Evolutionary conservation across 331 rosid species (phyloP).

Genomic region (Cucumis variabilis): DNA sequence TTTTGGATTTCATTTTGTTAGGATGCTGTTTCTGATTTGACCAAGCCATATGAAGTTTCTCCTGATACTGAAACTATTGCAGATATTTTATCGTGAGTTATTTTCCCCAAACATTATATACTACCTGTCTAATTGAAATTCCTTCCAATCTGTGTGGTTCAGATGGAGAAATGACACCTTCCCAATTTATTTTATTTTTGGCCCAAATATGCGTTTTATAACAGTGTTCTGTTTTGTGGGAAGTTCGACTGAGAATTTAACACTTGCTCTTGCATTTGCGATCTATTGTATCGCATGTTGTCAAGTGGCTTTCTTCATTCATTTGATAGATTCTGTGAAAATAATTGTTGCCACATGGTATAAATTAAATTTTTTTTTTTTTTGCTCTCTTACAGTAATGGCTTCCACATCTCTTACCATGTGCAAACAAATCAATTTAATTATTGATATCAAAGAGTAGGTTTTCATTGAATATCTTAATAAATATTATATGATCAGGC

Average conservation of each 20-base stretch:
- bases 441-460: background rate
- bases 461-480: background rate
- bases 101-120: constrained; percentile 28
- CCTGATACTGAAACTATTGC: constrained; percentile 76
- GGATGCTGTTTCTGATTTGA: constrained; percentile 86
- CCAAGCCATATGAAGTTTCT: constrained; percentile 72
- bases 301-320: constrained; percentile 13
- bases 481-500: background rate
- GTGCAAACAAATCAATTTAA: background rate
- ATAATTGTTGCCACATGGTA: constrained; percentile 43
- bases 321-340: constrained; percentile 17
- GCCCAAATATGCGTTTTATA: background rate
- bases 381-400: no score
- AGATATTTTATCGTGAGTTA: constrained; percentile 67
- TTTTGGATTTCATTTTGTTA: constrained; percentile 41
- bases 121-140: background rate
- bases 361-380: no score
- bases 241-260: background rate
- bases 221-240: background rate
- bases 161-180: background rate
- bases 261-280: background rate
- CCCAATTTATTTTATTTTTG: background rate
- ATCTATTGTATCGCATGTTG: constrained; percentile 15
- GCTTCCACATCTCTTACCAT: no score
- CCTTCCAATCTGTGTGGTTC: background rate